Percentiles rank a stretch among this genome's conserved stretches.
Evolutionary conservation across 176 grass and related monocot species (phyloP).

Genomic region (Panicum miliaceum): DNA sequence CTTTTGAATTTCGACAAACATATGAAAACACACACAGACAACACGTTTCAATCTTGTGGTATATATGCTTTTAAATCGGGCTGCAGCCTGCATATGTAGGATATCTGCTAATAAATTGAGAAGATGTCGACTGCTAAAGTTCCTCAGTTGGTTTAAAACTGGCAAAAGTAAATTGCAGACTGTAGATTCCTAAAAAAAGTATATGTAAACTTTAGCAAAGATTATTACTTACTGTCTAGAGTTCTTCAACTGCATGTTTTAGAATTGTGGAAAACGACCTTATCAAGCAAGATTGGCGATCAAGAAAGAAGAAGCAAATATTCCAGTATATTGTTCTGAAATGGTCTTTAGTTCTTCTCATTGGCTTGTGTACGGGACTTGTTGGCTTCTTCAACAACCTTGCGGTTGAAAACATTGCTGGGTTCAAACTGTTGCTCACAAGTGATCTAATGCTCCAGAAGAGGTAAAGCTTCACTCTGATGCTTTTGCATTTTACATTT

Average conservation of each 20-base stretch:
- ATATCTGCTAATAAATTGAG: constrained; percentile 3
- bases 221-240: neutral
- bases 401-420: constrained; percentile 95
- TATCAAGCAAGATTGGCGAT: constrained; percentile 95
- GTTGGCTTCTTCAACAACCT: constrained; percentile 94
- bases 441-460: constrained; percentile 78
- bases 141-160: neutral
- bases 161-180: neutral
- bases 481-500: constrained; percentile 23
- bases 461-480: constrained; percentile 63
- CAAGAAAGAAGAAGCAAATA: constrained; percentile 88
- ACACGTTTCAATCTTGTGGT: neutral
- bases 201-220: too few relatives aligned
- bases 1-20: neutral
- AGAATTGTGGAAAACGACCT: constrained; percentile 95
- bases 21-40: neutral
- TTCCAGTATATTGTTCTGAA: constrained; percentile 91
- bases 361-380: constrained; percentile 78
- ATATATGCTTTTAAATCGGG: neutral
- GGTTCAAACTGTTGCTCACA: constrained; percentile 85
- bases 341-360: constrained; percentile 88
- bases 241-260: neutral
- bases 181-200: neutral
- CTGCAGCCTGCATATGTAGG: neutral
- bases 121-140: neutral